These are phyloP conservation scores for Endotrypanum monterogeii DNA, from an alignment of 208 protist genomes.

Conservation along the genomic window DNA sequence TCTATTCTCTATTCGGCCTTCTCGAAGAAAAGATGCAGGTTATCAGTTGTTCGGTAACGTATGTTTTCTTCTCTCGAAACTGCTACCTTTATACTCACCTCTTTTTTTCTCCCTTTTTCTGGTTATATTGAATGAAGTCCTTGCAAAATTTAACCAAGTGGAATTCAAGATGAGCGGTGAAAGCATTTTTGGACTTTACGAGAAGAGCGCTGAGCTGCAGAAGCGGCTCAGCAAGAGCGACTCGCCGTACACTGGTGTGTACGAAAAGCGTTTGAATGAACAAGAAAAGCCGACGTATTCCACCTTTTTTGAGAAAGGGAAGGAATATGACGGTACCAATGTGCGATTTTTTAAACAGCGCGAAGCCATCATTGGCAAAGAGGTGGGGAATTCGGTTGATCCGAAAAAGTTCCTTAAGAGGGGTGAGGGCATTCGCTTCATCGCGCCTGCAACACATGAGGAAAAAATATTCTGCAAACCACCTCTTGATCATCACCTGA, in stretches of 20 bases:
- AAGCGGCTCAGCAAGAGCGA: slow-evolving; percentile 19
- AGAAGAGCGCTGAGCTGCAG: slow-evolving; percentile 19
- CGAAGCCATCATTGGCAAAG: slow-evolving; percentile 77
- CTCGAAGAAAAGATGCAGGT: neutral
- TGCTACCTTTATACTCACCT: neutral
- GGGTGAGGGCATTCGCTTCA: slow-evolving; percentile 58
- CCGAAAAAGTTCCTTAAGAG: slow-evolving; percentile 76
- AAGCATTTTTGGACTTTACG: slow-evolving; percentile 60
- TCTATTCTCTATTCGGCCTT: slow-evolving; percentile 8
- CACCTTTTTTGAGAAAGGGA: slow-evolving; percentile 81
- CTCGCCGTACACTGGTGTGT: slow-evolving; percentile 62
- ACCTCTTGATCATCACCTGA: slow-evolving; percentile 35
- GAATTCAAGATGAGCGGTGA: slow-evolving; percentile 58
- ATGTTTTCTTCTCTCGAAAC: neutral
- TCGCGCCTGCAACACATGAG: slow-evolving; percentile 65
- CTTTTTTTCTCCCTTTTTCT: slow-evolving; percentile 1
- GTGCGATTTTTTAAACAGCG: slow-evolving; percentile 81
- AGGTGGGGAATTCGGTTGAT: slow-evolving; percentile 68
- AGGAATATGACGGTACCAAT: slow-evolving; percentile 85
- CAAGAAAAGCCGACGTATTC: slow-evolving; percentile 78
- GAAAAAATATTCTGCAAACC: slow-evolving; percentile 74
- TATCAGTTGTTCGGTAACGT: neutral
- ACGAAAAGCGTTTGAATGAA: slow-evolving; percentile 68
- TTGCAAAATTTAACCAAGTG: neutral
- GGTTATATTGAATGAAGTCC: neutral